A percentile compares a stretch with the other conserved stretches of the same genome.
Conservation (phyloP, 2,329 filamentous ascomycete genomes). For the Aspergillus latus region DNA sequence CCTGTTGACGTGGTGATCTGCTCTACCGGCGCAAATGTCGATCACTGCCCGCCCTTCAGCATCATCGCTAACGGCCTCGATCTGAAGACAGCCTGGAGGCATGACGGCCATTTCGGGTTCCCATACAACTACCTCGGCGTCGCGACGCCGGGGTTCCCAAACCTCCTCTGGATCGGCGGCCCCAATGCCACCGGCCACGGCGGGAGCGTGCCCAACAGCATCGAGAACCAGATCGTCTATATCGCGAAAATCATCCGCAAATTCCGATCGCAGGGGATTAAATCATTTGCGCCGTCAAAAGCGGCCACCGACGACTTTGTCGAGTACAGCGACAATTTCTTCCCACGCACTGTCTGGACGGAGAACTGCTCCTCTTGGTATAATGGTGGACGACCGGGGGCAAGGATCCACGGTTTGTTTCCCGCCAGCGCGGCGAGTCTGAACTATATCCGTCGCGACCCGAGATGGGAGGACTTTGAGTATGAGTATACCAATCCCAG, state of each 20-base stretch:
- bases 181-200: slow-evolving; percentile 60
- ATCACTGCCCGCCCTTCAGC: slow-evolving; percentile 60
- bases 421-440: slow-evolving; percentile 66
- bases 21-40: slow-evolving; percentile 65
- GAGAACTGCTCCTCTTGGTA: slow-evolving; percentile 70
- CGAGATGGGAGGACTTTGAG: slow-evolving; percentile 61
- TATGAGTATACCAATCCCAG: slow-evolving; percentile 49
- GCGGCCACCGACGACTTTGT: slow-evolving; percentile 60
- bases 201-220: slow-evolving; percentile 66
- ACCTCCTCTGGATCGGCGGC: slow-evolving; percentile 64
- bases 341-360: slow-evolving; percentile 50
- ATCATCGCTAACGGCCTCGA: slow-evolving; percentile 58
- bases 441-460: slow-evolving; percentile 57
- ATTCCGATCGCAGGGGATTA: slow-evolving; percentile 64
- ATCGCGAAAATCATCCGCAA: slow-evolving; percentile 69
- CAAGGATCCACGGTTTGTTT: slow-evolving; percentile 67
- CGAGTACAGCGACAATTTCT: slow-evolving; percentile 49
- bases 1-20: slow-evolving; percentile 67
- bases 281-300: slow-evolving; percentile 57
- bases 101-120: slow-evolving; percentile 57
- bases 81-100: slow-evolving; percentile 58
- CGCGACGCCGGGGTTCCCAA: slow-evolving; percentile 65
- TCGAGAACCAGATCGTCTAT: slow-evolving; percentile 66
- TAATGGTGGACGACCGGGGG: slow-evolving; percentile 64
- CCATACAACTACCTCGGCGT: slow-evolving; percentile 68